phyloP scores from a whole-genome alignment of 768 basidiomycete species.

The Lanmaoa rubissima region DNA sequence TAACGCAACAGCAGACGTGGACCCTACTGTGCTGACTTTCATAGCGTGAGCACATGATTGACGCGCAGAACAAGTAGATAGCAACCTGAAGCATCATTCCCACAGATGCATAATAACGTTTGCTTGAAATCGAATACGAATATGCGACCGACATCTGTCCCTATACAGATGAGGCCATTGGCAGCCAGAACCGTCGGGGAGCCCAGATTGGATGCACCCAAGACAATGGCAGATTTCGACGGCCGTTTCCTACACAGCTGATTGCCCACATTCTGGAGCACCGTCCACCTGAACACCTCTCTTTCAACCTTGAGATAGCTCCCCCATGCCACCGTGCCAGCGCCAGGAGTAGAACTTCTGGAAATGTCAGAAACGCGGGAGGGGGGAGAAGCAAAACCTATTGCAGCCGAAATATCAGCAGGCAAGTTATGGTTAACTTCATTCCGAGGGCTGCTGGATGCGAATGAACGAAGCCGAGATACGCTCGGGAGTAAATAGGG shows the following conservation, averaged over 20 bases:
- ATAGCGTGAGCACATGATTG: slow-evolving; percentile 19
- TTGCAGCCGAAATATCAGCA: slow-evolving; percentile 42
- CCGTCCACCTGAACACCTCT: slow-evolving; percentile 77
- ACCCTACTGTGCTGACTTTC: slow-evolving; percentile 60
- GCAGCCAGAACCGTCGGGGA: slow-evolving; percentile 79
- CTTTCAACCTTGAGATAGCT: slow-evolving; percentile 32
- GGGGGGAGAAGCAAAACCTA: slow-evolving; percentile 50
- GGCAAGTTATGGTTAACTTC: slow-evolving; percentile 45
- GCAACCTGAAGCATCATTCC: slow-evolving; percentile 63
- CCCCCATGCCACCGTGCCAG: slow-evolving; percentile 21
- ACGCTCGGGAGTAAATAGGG: slow-evolving; percentile 72
- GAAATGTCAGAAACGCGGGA: slow-evolving; percentile 75
- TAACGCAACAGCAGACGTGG: slow-evolving; percentile 86
- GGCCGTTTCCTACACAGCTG: slow-evolving; percentile 52
- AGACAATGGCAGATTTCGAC: slow-evolving; percentile 59
- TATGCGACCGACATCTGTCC: slow-evolving; percentile 75
- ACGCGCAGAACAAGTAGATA: slow-evolving; percentile 7
- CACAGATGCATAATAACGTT: slow-evolving; percentile 75
- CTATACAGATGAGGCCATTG: slow-evolving; percentile 87
- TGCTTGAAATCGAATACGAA: slow-evolving; percentile 92
- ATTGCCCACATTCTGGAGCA: slow-evolving; percentile 55
- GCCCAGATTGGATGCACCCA: slow-evolving; percentile 58
- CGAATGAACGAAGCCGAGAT: slow-evolving; percentile 75
- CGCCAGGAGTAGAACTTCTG: slow-evolving; percentile 57
- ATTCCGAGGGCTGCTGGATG: slow-evolving; percentile 44